These are phyloP conservation scores for Geotrichum aggregatum DNA, from an alignment of 1,139 yeast genomes.

Conservation along the genomic window DNA sequence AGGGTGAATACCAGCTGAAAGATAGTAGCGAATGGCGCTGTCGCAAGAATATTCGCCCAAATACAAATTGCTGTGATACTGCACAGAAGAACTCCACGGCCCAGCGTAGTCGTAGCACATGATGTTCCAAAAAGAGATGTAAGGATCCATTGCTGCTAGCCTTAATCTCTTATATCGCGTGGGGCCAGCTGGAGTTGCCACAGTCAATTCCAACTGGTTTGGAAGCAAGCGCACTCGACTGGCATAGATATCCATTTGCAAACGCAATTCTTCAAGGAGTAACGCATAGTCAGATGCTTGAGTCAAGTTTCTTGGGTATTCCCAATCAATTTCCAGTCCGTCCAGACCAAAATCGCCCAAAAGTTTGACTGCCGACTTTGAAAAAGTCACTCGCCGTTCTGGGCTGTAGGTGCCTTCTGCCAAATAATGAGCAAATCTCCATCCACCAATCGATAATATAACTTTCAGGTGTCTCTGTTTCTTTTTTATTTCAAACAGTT, in stretches of 20 bases:
- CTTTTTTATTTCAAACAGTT: slow-evolving; percentile 50
- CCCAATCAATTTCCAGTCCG: slow-evolving; percentile 95
- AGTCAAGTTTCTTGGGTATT: slow-evolving; percentile 55
- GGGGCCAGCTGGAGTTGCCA: slow-evolving; percentile 72
- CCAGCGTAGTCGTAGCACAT: slow-evolving; percentile 92
- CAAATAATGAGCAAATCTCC: slow-evolving; percentile 62
- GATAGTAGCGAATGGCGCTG: slow-evolving; percentile 48
- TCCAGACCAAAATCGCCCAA: slow-evolving; percentile 64
- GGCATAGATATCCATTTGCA: slow-evolving; percentile 43
- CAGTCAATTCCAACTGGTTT: slow-evolving; percentile 50
- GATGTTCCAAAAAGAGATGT: slow-evolving; percentile 69
- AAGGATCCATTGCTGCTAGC: slow-evolving; percentile 52
- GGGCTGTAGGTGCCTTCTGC: slow-evolving; percentile 44
- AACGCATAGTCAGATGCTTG: slow-evolving; percentile 49
- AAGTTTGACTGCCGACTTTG: slow-evolving; percentile 46
- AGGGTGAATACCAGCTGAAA: slow-evolving; percentile 44
- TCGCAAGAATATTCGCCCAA: slow-evolving; percentile 49
- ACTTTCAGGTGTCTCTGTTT: slow-evolving; percentile 51
- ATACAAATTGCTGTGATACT: slow-evolving; percentile 69
- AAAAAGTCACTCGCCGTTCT: slow-evolving; percentile 46
- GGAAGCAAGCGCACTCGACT: slow-evolving; percentile 26
- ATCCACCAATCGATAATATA: slow-evolving; percentile 82
- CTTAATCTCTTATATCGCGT: slow-evolving; percentile 46
- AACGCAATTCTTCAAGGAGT: slow-evolving; percentile 46
- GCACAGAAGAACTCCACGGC: slow-evolving; percentile 60